A percentile compares a stretch with the other conserved stretches of the same genome.
Evolutionary conservation across 1,139 yeast species (phyloP).

Genomic region (Meyerozyma sp.): DNA sequence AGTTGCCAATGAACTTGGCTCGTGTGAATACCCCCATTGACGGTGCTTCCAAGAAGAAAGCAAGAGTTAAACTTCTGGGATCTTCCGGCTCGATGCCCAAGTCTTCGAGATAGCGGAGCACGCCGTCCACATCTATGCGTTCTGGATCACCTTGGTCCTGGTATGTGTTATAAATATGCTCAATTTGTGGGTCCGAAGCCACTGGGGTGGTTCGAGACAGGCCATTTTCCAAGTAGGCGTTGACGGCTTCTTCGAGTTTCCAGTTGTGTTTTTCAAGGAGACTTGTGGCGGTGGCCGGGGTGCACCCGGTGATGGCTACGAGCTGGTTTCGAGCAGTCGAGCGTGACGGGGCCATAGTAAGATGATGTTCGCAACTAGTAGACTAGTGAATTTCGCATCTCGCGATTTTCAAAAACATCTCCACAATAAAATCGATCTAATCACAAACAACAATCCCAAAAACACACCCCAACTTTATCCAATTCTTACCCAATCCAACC

Average conservation of each 20-base stretch:
- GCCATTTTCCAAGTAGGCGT: conserved; percentile 17
- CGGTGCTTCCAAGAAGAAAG: conserved; percentile 63
- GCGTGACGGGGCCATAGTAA: not conserved
- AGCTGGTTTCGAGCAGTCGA: conserved; percentile 16
- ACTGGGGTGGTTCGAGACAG: not conserved
- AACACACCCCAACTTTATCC: not conserved
- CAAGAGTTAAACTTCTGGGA: conserved; percentile 59
- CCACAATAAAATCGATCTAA: no score
- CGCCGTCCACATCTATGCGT: conserved; percentile 67
- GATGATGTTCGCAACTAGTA: no score
- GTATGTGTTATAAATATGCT: conserved; percentile 21
- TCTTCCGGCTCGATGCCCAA: conserved; percentile 72
- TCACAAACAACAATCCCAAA: not conserved
- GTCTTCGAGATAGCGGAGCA: conserved; percentile 61
- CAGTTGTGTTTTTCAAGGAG: conserved; percentile 23
- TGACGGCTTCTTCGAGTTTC: conserved; percentile 26
- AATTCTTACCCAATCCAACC: no score
- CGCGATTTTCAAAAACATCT: not conserved
- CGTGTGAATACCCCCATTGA: conserved; percentile 55
- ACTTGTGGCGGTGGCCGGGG: conserved; percentile 19
- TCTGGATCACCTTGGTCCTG: conserved; percentile 20
- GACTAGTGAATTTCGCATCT: not conserved
- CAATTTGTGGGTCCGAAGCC: conserved; percentile 14
- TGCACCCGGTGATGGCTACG: conserved; percentile 25
- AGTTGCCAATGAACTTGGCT: conserved; percentile 46